Conservation (phyloP, 2,329 filamentous ascomycete species). For the Bipolaris zeicola region DNA sequence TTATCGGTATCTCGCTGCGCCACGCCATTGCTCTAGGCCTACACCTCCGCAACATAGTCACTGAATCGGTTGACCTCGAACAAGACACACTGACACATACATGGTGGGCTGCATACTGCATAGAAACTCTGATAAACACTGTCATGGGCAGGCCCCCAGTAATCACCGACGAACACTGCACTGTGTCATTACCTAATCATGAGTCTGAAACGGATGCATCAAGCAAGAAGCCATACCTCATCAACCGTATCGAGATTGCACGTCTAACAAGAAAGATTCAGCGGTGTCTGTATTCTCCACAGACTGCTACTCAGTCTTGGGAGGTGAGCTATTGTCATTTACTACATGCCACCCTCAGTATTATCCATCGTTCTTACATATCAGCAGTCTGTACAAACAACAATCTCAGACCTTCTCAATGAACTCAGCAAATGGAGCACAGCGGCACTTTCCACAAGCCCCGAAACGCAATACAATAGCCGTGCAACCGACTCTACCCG, state of each 20-base stretch:
- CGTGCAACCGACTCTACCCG: not conserved
- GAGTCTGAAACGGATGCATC: not conserved
- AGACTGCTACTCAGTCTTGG: not conserved
- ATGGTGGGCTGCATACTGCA: not conserved
- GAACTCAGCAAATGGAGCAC: not conserved
- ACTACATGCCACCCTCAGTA: not conserved
- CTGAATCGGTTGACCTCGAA: too few relatives aligned
- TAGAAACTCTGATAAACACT: not conserved
- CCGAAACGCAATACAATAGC: not conserved
- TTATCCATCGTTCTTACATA: not conserved
- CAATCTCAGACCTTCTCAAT: not conserved
- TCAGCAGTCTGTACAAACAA: not conserved
- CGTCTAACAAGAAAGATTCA: not conserved
- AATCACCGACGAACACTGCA: not conserved
- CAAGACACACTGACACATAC: not conserved
- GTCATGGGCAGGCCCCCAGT: not conserved
- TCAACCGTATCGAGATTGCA: not conserved
- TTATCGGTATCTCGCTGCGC: not conserved
- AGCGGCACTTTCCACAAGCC: not conserved
- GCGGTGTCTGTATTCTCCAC: not conserved
- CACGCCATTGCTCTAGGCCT: not conserved
- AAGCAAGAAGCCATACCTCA: not conserved
- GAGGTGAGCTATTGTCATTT: not conserved
- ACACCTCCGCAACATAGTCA: not conserved
- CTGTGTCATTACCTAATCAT: not conserved